Conservation (phyloP, 306 rosid genomes). For the Rubus parviflorus region DNA sequence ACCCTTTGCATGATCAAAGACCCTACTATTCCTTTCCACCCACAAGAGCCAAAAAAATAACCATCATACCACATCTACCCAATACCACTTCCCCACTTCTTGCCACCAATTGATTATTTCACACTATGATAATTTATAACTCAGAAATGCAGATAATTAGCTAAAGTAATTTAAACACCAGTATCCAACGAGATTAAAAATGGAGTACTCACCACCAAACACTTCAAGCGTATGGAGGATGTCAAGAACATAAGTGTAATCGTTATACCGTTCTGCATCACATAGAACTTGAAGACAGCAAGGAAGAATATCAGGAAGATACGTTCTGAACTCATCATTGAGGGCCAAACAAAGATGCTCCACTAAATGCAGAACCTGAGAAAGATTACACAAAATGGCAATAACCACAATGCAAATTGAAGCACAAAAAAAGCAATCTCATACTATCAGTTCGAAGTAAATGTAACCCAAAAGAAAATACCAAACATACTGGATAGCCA, state of each 20-base stretch:
- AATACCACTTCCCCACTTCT: background rate
- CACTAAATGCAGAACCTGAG: constrained; percentile 90
- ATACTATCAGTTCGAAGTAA: background rate
- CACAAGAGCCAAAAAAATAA: background rate
- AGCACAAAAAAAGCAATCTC: constrained; percentile 5
- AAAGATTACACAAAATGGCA: constrained; percentile 18
- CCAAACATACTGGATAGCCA: constrained; percentile 86
- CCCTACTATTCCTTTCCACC: background rate
- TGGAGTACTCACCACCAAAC: constrained; percentile 80
- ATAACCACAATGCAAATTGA: constrained; percentile 1
- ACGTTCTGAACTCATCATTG: constrained; percentile 85
- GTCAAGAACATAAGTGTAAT: constrained; percentile 91
- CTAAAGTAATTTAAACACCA: background rate
- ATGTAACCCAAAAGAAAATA: constrained; percentile 20
- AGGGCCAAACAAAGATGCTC: constrained; percentile 98
- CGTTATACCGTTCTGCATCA: constrained; percentile 90
- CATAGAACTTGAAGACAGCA: constrained; percentile 92
- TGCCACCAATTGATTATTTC: background rate
- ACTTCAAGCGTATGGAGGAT: constrained; percentile 91
- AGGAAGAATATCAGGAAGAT: constrained; percentile 87
- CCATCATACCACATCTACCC: background rate
- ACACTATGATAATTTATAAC: background rate
- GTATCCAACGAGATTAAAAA: constrained; percentile 20
- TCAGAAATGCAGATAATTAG: background rate
- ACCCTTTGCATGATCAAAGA: background rate